Evolutionary conservation across 371 early-diverging fungal species (phyloP).

Genomic region (Mucor ambiguus): DNA sequence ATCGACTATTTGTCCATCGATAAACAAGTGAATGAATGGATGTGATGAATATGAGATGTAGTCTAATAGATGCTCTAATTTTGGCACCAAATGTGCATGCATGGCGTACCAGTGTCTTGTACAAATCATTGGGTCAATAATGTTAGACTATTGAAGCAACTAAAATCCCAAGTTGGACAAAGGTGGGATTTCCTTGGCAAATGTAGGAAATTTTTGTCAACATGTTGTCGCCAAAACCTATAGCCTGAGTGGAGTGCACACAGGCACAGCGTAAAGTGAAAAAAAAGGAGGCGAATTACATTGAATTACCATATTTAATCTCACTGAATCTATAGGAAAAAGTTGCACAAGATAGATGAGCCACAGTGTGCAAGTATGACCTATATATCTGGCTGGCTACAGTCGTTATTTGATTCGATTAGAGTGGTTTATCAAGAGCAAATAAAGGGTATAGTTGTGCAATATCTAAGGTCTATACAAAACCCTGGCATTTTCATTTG

Average conservation of each 20-base stretch:
- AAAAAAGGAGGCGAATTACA: background rate
- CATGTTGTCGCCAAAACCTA: conserved; percentile 1
- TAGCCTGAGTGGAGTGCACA: background rate
- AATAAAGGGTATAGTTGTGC: background rate
- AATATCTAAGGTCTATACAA: background rate
- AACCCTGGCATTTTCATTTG: background rate
- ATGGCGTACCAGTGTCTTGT: too few species aligned
- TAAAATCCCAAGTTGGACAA: background rate
- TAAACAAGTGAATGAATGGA: too few species aligned
- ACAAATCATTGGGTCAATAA: background rate
- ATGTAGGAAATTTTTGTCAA: background rate
- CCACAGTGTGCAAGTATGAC: background rate
- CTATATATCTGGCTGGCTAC: background rate
- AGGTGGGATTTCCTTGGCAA: conserved; percentile 3
- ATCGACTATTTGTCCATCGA: too few species aligned
- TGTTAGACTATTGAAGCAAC: background rate
- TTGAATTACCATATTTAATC: background rate
- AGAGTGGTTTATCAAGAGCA: background rate
- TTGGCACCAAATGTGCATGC: too few species aligned
- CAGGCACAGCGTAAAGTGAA: background rate
- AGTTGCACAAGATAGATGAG: background rate
- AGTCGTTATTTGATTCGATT: background rate
- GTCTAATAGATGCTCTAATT: background rate
- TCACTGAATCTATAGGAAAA: background rate
- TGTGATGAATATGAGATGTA: background rate